These are phyloP conservation scores for Myxozyma lipomycoides DNA, from an alignment of 805 yeast species.

Conservation along the genomic window DNA sequence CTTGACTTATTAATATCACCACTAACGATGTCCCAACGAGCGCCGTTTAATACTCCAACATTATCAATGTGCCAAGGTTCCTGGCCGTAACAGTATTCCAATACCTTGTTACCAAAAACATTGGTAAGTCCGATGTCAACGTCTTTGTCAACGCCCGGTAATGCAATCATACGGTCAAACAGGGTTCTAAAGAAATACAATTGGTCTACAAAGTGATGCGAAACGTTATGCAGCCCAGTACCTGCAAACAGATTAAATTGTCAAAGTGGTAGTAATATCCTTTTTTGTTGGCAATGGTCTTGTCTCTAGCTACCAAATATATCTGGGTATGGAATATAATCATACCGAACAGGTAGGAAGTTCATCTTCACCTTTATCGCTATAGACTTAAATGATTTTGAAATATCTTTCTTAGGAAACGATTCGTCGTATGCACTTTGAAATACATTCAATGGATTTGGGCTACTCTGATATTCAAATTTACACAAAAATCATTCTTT, in stretches of 20 bases:
- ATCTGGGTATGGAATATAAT: constrained; percentile 12
- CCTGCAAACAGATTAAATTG: constrained; percentile 11
- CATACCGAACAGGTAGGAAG: neutral
- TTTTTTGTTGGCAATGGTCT: neutral
- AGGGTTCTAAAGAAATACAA: constrained; percentile 9
- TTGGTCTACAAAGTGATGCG: constrained; percentile 17
- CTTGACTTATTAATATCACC: constrained; percentile 9
- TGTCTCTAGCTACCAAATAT: constrained; percentile 14
- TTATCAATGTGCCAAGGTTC: constrained; percentile 11
- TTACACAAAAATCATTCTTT: neutral
- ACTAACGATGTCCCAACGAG: constrained; percentile 9
- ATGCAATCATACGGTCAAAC: constrained; percentile 1
- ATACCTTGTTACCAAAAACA: constrained; percentile 10
- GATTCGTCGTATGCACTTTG: no score
- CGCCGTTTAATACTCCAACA: constrained; percentile 11
- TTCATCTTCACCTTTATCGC: neutral
- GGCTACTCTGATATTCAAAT: no score
- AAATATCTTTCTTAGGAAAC: no score
- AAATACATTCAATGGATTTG: no score
- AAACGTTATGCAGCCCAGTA: neutral
- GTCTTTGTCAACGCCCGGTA: constrained; percentile 1
- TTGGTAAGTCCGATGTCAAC: constrained; percentile 3
- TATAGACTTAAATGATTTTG: no score
- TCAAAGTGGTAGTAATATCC: constrained; percentile 19
- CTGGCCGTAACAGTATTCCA: constrained; percentile 10